phyloP scores from a whole-genome alignment of 352 stramenopile species.

The Globisporangium cylindrosporum region DNA sequence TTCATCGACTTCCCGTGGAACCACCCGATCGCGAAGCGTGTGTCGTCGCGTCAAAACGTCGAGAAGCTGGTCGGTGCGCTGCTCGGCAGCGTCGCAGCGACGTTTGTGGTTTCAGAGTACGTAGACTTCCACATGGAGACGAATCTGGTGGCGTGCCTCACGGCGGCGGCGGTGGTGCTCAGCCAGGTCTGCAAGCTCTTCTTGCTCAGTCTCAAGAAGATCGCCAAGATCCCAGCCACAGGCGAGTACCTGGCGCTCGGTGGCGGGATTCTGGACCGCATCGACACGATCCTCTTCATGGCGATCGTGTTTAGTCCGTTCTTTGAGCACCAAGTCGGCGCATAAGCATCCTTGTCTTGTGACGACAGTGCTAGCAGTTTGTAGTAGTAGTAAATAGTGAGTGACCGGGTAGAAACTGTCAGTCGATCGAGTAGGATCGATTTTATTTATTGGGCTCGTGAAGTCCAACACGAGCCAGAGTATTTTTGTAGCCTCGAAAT shows the following conservation, averaged over 20 bases:
- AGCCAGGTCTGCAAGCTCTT: slow-evolving; percentile 59
- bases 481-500: not conserved
- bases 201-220: slow-evolving; percentile 60
- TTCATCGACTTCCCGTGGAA: slow-evolving; percentile 47
- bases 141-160: slow-evolving; percentile 28
- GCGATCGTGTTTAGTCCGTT: slow-evolving; percentile 52
- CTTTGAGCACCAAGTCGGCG: slow-evolving; percentile 31
- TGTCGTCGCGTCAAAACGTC: slow-evolving; percentile 58
- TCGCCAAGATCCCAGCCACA: slow-evolving; percentile 43
- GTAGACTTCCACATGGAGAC: slow-evolving; percentile 41
- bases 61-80: slow-evolving; percentile 57
- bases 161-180: slow-evolving; percentile 31
- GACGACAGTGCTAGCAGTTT: not conserved
- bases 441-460: slow-evolving; percentile 10
- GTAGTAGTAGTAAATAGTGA: not conserved
- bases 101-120: slow-evolving; percentile 25
- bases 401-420: not conserved
- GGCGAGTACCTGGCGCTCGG: slow-evolving; percentile 42
- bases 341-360: not conserved
- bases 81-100: slow-evolving; percentile 31
- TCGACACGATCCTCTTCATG: slow-evolving; percentile 63
- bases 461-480: not conserved
- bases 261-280: slow-evolving; percentile 51
- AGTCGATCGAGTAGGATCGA: not conserved
- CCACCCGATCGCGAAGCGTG: slow-evolving; percentile 42